Evolutionary conservation across 768 basidiomycete species (phyloP).

Genomic region (Galerina marginata): DNA sequence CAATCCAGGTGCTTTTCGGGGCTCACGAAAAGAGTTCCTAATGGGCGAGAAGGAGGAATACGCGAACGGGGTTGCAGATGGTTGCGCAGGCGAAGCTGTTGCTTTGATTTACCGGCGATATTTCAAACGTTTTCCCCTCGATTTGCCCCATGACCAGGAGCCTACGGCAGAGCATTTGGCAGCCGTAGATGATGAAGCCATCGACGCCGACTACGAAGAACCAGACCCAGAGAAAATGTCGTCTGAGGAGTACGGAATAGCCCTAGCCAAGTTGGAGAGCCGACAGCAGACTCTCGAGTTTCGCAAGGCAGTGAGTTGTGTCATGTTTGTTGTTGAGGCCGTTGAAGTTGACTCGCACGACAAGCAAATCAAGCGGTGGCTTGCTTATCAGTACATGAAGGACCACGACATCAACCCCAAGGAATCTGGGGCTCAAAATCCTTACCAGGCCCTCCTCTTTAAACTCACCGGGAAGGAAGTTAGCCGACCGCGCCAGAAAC

Average conservation of each 20-base stretch:
- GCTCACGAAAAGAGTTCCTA: slow-evolving; percentile 8
- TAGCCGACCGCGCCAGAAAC: not conserved
- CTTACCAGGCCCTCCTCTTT: not conserved
- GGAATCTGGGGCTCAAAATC: not conserved
- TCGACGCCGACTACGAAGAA: not conserved
- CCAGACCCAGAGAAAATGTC: not conserved
- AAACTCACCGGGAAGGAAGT: slow-evolving; percentile 1
- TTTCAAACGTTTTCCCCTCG: slow-evolving; percentile 17
- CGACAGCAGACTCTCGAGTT: not conserved
- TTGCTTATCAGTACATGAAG: not conserved
- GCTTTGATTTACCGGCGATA: slow-evolving; percentile 12
- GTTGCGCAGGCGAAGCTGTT: not conserved
- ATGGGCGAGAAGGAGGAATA: not conserved
- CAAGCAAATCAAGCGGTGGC: slow-evolving; percentile 18
- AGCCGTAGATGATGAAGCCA: slow-evolving; percentile 4
- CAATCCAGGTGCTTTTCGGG: slow-evolving; percentile 7
- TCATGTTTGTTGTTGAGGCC: not conserved
- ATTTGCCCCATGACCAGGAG: slow-evolving; percentile 12
- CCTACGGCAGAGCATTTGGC: slow-evolving; percentile 5
- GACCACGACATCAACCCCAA: slow-evolving; percentile 5
- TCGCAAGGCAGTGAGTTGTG: not conserved
- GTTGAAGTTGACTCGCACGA: not conserved
- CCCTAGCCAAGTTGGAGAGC: not conserved
- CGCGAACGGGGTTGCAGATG: not conserved
- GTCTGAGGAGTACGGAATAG: not conserved